phyloP scores from a whole-genome alignment of 176 grass and related monocot species.

The Carex scoparia region DNA sequence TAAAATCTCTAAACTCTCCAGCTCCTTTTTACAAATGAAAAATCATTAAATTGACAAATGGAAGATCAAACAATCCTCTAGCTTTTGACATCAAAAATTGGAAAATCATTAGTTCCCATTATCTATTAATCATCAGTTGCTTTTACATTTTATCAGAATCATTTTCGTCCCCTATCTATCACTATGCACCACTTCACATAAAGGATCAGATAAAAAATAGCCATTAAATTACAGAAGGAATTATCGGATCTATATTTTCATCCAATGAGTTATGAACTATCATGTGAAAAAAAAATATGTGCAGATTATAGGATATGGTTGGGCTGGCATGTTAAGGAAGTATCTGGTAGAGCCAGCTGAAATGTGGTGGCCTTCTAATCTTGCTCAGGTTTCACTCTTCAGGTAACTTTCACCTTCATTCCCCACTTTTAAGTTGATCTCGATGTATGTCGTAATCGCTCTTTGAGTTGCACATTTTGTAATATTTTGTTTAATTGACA shows the following conservation, averaged over 20 bases:
- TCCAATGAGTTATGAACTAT: background rate
- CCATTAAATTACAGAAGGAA: background rate
- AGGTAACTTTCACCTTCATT: constrained; percentile 31
- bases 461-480: background rate
- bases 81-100: background rate
- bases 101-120: background rate
- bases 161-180: background rate
- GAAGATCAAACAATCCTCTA: background rate
- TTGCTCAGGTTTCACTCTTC: constrained; percentile 95
- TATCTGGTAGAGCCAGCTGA: constrained; percentile 84
- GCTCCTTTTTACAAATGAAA: background rate
- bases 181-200: background rate
- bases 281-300: background rate
- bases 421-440: background rate
- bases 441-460: background rate
- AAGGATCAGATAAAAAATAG: background rate
- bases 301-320: constrained; percentile 85
- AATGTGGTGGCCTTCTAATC: constrained; percentile 95
- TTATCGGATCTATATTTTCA: background rate
- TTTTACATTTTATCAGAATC: background rate
- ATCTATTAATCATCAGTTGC: background rate
- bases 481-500: background rate
- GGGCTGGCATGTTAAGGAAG: constrained; percentile 86
- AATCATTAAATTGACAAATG: background rate
- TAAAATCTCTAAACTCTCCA: background rate